Conservation (phyloP, 163 green algal species). For the Scenedesmus sp. region DNA sequence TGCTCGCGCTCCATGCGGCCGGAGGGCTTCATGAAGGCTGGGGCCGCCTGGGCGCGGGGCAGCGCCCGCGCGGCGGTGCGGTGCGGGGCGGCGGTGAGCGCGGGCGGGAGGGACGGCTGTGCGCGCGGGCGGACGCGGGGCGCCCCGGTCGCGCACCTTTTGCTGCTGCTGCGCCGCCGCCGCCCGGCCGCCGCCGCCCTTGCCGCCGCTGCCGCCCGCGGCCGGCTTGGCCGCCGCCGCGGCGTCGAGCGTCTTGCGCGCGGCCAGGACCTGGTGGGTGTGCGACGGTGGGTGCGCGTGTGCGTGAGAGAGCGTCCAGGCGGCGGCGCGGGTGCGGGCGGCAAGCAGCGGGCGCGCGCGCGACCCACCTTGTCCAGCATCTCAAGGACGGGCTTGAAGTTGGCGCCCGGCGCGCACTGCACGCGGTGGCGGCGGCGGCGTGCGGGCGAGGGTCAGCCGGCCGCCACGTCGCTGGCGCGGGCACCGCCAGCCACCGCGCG, state of each 20-base stretch:
- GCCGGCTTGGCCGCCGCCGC: conserved; percentile 30
- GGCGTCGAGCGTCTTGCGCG: conserved; percentile 31
- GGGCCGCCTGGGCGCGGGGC: no score
- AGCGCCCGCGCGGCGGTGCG: no score
- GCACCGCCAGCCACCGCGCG: no score
- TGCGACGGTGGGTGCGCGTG: no score
- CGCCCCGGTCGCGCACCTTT: neutral
- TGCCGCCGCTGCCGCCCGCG: conserved; percentile 31
- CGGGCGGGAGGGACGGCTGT: neutral
- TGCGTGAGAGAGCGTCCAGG: no score
- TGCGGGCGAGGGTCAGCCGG: neutral
- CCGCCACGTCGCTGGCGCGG: neutral
- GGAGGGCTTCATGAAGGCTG: conserved; percentile 51
- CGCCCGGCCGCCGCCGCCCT: neutral
- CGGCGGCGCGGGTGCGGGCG: no score
- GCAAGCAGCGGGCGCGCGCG: no score
- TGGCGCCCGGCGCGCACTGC: conserved; percentile 64
- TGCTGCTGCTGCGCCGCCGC: neutral
- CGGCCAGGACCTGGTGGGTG: no score
- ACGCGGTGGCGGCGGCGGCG: neutral
- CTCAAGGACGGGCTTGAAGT: conserved; percentile 66
- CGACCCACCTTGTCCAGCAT: conserved; percentile 44
- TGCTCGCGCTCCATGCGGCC: conserved; percentile 73
- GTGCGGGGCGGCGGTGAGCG: no score
- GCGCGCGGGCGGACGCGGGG: neutral